Evolutionary conservation across 495 filamentous ascomycete species (phyloP).

Genomic region (Melanomma pulvis-pyrius): DNA sequence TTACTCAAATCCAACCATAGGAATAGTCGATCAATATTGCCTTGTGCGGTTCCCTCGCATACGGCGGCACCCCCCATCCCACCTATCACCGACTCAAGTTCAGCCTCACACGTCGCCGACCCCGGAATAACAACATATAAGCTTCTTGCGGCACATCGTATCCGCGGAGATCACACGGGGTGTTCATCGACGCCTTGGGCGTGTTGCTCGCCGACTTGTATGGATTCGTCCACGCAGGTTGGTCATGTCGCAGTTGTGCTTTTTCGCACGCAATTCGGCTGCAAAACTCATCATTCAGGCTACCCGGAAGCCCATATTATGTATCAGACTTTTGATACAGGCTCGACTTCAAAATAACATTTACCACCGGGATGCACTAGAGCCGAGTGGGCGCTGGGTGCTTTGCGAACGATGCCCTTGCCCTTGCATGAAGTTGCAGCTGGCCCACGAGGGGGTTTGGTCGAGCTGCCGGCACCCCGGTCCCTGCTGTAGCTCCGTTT

Average conservation of each 20-base stretch:
- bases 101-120: too few species aligned
- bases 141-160: neutral
- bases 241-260: neutral
- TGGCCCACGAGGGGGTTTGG: neutral
- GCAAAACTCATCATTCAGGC: neutral
- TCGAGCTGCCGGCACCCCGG: neutral
- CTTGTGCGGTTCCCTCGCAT: neutral
- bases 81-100: neutral
- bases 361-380: conserved; percentile 2
- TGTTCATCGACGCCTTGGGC: neutral
- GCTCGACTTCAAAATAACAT: neutral
- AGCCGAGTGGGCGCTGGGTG: conserved; percentile 2
- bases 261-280: neutral
- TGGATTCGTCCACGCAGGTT: neutral
- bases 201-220: neutral
- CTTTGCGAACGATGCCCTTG: conserved; percentile 9
- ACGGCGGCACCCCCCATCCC: too few species aligned
- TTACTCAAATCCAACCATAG: neutral
- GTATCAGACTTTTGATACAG: conserved; percentile 1
- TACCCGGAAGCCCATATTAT: neutral
- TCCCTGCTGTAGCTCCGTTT: neutral
- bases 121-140: neutral
- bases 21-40: neutral
- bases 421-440: conserved; percentile 8
- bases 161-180: neutral